A percentile compares a stretch with the other conserved stretches of the same genome.
These are phyloP conservation scores for Yamadazyma sp. DNA, from an alignment of 805 yeast genomes.

Conservation along the genomic window DNA sequence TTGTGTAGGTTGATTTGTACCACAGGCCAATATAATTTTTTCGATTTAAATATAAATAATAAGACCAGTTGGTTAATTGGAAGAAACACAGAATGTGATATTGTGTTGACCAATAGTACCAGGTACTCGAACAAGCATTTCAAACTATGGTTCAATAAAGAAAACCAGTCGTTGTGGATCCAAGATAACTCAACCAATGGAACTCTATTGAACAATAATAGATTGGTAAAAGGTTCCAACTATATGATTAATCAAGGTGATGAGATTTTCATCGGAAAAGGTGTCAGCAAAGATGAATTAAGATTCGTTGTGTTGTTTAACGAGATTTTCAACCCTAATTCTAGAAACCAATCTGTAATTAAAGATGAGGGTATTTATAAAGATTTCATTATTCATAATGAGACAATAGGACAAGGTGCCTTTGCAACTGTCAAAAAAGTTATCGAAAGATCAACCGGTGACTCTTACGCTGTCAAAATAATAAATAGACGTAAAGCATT, in stretches of 20 bases:
- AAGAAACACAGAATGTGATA: slow-evolving; percentile 64
- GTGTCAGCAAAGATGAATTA: slow-evolving; percentile 68
- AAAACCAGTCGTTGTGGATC: slow-evolving; percentile 54
- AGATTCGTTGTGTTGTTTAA: slow-evolving; percentile 52
- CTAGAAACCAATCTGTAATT: slow-evolving; percentile 20
- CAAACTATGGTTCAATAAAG: slow-evolving; percentile 63
- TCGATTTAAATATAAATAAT: slow-evolving; percentile 37
- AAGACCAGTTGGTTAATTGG: slow-evolving; percentile 68
- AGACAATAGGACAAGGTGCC: slow-evolving; percentile 95
- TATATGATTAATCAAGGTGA: slow-evolving; percentile 89
- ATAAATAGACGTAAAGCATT: slow-evolving; percentile 76
- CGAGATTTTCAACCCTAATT: slow-evolving; percentile 33
- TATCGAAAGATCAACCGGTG: slow-evolving; percentile 79
- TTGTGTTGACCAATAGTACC: slow-evolving; percentile 54
- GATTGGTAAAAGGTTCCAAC: slow-evolving; percentile 72
- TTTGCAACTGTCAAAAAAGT: slow-evolving; percentile 95
- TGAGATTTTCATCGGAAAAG: slow-evolving; percentile 85
- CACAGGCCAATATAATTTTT: slow-evolving; percentile 49
- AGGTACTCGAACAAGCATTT: slow-evolving; percentile 74
- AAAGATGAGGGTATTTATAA: slow-evolving; percentile 57
- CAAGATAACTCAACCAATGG: slow-evolving; percentile 90
- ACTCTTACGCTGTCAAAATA: slow-evolving; percentile 86
- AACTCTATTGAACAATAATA: slow-evolving; percentile 74
- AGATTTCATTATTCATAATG: slow-evolving; percentile 76
- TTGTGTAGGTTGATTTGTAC: slow-evolving; percentile 62